Percentiles rank a stretch among this genome's conserved stretches.
phyloP scores from a whole-genome alignment of 441 rosid genomes.

The Erodium moschatum region DNA sequence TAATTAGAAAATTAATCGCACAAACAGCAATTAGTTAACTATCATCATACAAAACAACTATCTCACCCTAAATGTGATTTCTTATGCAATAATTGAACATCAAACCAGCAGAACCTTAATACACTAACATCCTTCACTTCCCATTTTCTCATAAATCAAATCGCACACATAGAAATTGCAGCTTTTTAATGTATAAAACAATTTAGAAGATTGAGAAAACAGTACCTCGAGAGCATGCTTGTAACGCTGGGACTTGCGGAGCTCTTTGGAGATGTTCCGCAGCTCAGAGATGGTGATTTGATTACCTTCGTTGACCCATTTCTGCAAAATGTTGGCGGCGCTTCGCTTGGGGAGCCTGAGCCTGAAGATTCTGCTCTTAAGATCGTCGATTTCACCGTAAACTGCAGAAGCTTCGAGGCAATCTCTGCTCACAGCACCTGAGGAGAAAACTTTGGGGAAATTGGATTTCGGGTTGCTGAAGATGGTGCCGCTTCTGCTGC shows the following conservation, averaged over 20 bases:
- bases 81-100: too few species aligned
- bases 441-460: slow-evolving; percentile 15
- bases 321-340: slow-evolving; percentile 57
- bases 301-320: slow-evolving; percentile 75
- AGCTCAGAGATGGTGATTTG: slow-evolving; percentile 6
- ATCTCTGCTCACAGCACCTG: slow-evolving; percentile 32
- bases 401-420: slow-evolving; percentile 22
- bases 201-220: neutral
- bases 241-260: neutral
- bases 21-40: too few species aligned
- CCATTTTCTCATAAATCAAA: too few species aligned
- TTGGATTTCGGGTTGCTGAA: too few species aligned
- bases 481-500: slow-evolving; percentile 11
- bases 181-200: neutral
- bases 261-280: neutral
- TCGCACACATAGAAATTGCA: too few species aligned
- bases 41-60: too few species aligned
- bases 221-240: neutral
- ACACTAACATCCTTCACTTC: too few species aligned
- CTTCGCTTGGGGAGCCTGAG: slow-evolving; percentile 59
- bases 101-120: too few species aligned
- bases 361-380: too few species aligned
- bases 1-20: too few species aligned
- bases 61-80: too few species aligned
- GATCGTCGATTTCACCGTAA: too few species aligned